phyloP scores from a whole-genome alignment of 345 rosid genomes.

The Lepidium africanum region DNA sequence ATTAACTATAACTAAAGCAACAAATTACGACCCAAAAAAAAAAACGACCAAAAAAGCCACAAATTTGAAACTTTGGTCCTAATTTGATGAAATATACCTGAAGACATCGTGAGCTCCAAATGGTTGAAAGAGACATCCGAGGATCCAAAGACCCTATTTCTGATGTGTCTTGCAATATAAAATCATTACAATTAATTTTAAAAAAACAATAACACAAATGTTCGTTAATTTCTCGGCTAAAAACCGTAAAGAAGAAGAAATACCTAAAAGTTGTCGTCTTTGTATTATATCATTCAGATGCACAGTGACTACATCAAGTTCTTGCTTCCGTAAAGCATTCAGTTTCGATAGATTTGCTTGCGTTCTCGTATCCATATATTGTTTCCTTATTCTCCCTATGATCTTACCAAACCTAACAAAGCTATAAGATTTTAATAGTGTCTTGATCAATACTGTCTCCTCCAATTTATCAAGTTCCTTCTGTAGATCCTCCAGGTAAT shows the following conservation, averaged over 20 bases:
- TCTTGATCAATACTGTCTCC: slow-evolving; percentile 13
- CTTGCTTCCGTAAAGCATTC: slow-evolving; percentile 30
- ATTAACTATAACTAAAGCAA: background rate
- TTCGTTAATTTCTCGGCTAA: background rate
- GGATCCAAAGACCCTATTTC: slow-evolving; percentile 9
- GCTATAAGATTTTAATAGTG: slow-evolving; percentile 43
- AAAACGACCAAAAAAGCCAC: background rate
- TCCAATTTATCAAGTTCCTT: slow-evolving; percentile 43
- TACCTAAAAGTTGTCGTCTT: slow-evolving; percentile 36
- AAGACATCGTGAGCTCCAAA: slow-evolving; percentile 43
- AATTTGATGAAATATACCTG: slow-evolving; percentile 34
- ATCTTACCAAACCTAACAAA: slow-evolving; percentile 46
- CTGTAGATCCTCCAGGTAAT: slow-evolving; percentile 45
- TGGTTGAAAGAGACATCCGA: slow-evolving; percentile 11
- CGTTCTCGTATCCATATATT: slow-evolving; percentile 52
- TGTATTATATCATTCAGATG: slow-evolving; percentile 34
- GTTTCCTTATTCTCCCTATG: slow-evolving; percentile 43
- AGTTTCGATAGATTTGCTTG: slow-evolving; percentile 47
- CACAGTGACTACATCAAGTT: slow-evolving; percentile 27
- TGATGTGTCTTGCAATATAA: slow-evolving; percentile 21
- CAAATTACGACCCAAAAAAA: no score
- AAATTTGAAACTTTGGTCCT: background rate
- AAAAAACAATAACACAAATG: background rate
- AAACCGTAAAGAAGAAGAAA: background rate
- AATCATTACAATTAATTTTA: background rate